phyloP scores from a whole-genome alignment of 75 land plant genomes.

The Sequoiadendron giganteum region DNA sequence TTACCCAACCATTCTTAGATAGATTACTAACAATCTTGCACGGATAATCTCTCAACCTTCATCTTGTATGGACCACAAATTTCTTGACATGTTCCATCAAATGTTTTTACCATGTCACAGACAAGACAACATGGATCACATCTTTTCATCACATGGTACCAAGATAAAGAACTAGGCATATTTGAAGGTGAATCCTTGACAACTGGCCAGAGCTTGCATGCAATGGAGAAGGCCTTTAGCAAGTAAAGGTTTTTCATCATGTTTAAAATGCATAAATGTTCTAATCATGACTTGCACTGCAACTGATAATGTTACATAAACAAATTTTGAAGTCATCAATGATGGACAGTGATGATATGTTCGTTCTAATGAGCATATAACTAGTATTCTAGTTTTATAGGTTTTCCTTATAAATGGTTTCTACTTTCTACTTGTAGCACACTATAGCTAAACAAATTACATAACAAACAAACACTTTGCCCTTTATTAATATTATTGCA shows the following conservation, averaged over 20 bases:
- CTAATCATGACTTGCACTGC: neutral
- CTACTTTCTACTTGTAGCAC: neutral
- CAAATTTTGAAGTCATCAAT: neutral
- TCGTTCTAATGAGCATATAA: neutral
- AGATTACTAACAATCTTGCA: neutral
- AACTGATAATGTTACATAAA: neutral
- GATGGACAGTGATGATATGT: neutral
- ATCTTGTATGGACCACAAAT: neutral
- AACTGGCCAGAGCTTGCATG: neutral
- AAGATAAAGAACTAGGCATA: neutral
- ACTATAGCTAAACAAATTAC: neutral
- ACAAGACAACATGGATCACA: neutral
- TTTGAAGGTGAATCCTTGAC: neutral
- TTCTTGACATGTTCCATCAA: neutral
- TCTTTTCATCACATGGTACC: neutral
- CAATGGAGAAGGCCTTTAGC: neutral
- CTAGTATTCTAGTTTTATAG: neutral
- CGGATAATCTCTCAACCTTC: neutral
- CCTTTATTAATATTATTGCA: neutral
- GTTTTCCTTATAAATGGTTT: neutral
- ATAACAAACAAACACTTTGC: neutral
- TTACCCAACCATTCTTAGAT: neutral
- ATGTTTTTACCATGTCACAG: neutral
- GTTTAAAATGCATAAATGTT: neutral
- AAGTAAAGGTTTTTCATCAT: neutral